Base-by-base conservation (phyloP, 2,329 filamentous ascomycete genomes). In the Pseudogymnoascus sp. region DNA sequence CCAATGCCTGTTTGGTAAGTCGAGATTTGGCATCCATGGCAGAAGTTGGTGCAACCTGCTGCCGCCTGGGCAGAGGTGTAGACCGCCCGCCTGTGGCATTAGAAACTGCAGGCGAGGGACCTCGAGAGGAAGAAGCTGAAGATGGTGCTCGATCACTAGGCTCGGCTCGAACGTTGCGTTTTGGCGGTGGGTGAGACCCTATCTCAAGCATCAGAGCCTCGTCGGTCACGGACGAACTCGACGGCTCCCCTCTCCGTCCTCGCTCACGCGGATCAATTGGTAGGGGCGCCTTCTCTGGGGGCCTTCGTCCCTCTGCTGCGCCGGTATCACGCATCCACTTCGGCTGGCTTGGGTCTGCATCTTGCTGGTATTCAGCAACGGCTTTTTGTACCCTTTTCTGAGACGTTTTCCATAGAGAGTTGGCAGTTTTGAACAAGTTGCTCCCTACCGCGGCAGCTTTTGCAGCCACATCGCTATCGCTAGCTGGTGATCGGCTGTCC, bases 321-420 rank as follows among this genome's bases (percentile, higher is more conserved):
- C 64, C 65, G 41, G 86, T 82, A 63, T 93, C 89, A 69, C 89
- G 87, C 93, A 99, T 96, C 95, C 95, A 99, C 72, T 91, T 95
- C 0, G 95, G 95, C 72, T 96, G 90, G 70, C 75, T 90, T 2
- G 89, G 81, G 71, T 96, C 92, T 4, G 66, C 79, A n/a, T 87
- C 88, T 43, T 83, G 82, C 67, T 88, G 84, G 64, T 97, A 89
- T 14, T 99, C 95, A 7, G 92, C 87, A 35, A 97, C 90, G 4
- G 91, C 93, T 75, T 95, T 91, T 70, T 96, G 91, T 63, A 97
- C 84, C 73, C 91, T 93, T 76, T 96, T 99, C 71, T 93, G 91
- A 0, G 93, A 88, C 2, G 89, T 90, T 73, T 96, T 99, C 95
- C 95, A 99, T 0, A 97, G 77, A 0, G 91, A 93, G 68, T 96